Percentiles rank a stretch among this genome's conserved stretches.
Conservation (phyloP, 768 basidiomycete species). For the Mycena epipterygia region DNA sequence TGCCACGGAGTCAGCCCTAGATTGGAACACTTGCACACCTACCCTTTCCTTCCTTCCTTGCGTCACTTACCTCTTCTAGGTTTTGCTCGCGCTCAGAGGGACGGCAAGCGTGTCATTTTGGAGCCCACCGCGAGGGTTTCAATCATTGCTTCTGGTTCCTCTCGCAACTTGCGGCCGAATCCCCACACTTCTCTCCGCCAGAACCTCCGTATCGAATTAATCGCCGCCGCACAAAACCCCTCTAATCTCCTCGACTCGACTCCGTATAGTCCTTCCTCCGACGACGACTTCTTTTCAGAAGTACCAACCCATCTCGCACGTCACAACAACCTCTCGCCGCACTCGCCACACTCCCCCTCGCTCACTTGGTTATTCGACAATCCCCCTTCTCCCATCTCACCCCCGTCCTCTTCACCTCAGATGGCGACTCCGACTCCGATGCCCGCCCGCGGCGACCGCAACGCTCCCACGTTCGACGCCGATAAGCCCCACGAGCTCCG, state of each 20-base stretch:
- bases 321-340: conserved; percentile 19
- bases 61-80: too few relatives aligned
- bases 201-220: conserved; percentile 9
- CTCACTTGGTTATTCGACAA: conserved; percentile 12
- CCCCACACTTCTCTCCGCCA: background rate
- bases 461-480: conserved; percentile 37
- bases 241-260: background rate
- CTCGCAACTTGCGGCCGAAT: background rate
- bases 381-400: conserved; percentile 1
- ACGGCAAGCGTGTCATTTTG: conserved; percentile 1
- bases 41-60: background rate
- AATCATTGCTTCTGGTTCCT: background rate
- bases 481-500: conserved; percentile 32
- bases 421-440: conserved; percentile 28
- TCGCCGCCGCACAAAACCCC: conserved; percentile 9
- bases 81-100: conserved; percentile 10
- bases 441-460: conserved; percentile 36
- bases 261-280: background rate
- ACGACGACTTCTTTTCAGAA: background rate
- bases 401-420: background rate
- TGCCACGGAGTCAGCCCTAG: too few relatives aligned
- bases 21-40: background rate
- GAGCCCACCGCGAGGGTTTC: conserved; percentile 23
- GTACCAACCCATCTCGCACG: background rate
- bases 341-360: background rate